Base-by-base conservation (phyloP, 768 basidiomycete species). In the Kwoniella heveanensis region DNA sequence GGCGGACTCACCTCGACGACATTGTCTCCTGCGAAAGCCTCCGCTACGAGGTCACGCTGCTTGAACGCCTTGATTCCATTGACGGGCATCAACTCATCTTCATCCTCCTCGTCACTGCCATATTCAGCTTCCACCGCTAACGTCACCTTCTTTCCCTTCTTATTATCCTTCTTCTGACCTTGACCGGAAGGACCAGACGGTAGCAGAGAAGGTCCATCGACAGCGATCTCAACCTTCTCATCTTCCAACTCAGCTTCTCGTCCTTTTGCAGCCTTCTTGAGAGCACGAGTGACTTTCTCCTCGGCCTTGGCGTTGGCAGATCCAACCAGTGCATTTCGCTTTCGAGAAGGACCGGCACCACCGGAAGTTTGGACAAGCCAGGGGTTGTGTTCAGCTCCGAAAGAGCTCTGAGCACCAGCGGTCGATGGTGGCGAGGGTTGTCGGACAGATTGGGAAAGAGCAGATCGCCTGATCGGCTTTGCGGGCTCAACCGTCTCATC, bases 21-120 rank as follows among this genome's bases (percentile, higher is more conserved):
- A 68, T 98, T 91, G 79, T 99, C 96, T 1, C 92, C 94, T 1
- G 94, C 95, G 82, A 99, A 99, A 0, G 96, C 96, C 58, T 87
- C 87, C 1, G 93, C 90, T 13, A 99, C 93, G 13, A 98, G 83
- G 68, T 98, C 92, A 39, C 91, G 85, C 79, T 98, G 95, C 77
- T 90, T 84, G 81, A 97, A 92, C 0, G 90, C 89, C 56, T 84
- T 85, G 0, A 86, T 77, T 76, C 82, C 44, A 57, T 47, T 66
- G 30, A 65, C 57, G 22, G 71, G 68, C 66, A 76, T 65, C 22
- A 74, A 68, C 19, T 76, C 76, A 29, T 77, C 74, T 13, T 76
- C 90, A 25, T 85, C 87, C 6, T 74, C 73, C n/a, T 76, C 73
- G 7, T 72, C 90, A 30, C 85, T 87, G 66, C 86, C 87, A 61